Evolutionary conservation across 441 rosid genomes (phyloP), one percentile per base, ranked within the genome.

Genomic region (Erodium trifolium): DNA sequence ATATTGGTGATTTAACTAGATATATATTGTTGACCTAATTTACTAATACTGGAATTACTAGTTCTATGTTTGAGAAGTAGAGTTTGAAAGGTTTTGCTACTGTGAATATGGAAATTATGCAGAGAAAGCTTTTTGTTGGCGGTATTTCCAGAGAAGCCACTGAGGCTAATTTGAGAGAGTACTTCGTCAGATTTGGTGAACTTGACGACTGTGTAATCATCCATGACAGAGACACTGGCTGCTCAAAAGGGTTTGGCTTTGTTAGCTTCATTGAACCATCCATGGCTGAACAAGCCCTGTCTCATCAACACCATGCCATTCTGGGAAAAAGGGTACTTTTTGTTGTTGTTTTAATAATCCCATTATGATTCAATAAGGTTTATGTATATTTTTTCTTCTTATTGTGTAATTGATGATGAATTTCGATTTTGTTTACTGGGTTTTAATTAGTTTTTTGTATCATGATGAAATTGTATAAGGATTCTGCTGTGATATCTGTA

Each of bases 251-350:
- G 0, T 72, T 76, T 17, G 82, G 78, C 4, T 80, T 76, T 43
- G 73, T 78, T 8, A 66, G 57, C 17, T 82, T 80, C 43, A 39
- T 49, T 6, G 70, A 78, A 2, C 18, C 77, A 5, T 47, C 70
- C 5, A 70, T 65, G 70, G 82, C 75, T 51, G 18, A 59, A 0
- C 18, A 17, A 16, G 81, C 66, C 8, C 77, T 82, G 60, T 6
- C 18, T 68, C 37, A 71, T 14, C 65, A 63, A 4, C 27, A 67
- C 0, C 84, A 78, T 41, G 1, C 63, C 63, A 71, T 82, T 59
- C 73, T 34, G 14, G 79, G 79, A 49, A 68, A 1, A 68, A 77
- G 71, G 84, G 86, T 75, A 37, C 27, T 39, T 60, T 2, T 39
- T 10, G 34, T 1, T n/a, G 4, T 31, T 14, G 8, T 74, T 60